Conservation (phyloP, 2,329 filamentous ascomycete species). For the Aspergillus sp. region DNA sequence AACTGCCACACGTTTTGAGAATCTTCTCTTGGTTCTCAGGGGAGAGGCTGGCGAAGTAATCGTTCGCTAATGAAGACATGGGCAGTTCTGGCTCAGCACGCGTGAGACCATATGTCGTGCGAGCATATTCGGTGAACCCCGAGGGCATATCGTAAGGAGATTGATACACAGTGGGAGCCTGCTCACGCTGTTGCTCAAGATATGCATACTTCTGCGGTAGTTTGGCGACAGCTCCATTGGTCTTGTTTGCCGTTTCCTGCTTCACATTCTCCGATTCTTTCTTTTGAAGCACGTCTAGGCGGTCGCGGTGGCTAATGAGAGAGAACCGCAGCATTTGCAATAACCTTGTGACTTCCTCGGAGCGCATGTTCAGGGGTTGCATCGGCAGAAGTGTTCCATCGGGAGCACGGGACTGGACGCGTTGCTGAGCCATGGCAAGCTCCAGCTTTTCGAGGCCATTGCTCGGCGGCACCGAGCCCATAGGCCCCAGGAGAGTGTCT, state of each 20-base stretch:
- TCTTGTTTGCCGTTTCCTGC: constrained; percentile 32
- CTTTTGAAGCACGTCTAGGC: constrained; percentile 40
- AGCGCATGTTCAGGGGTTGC: constrained; percentile 45
- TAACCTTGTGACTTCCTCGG: constrained; percentile 44
- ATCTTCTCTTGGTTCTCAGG: constrained; percentile 44
- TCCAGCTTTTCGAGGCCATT: constrained; percentile 45
- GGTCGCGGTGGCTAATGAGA: constrained; percentile 40
- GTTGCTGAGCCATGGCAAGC: constrained; percentile 46
- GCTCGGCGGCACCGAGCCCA: constrained; percentile 40
- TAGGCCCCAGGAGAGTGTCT: constrained; percentile 43
- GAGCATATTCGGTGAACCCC: constrained; percentile 43
- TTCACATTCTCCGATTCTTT: constrained; percentile 37
- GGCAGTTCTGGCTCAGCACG: constrained; percentile 35
- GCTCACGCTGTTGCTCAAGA: constrained; percentile 40
- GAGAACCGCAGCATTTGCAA: constrained; percentile 47
- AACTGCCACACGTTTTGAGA: constrained; percentile 43
- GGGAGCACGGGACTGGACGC: constrained; percentile 39
- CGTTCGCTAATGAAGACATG: constrained; percentile 42
- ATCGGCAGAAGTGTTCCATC: constrained; percentile 40
- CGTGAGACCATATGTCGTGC: constrained; percentile 38
- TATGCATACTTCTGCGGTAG: constrained; percentile 41
- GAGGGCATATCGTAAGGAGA: constrained; percentile 46
- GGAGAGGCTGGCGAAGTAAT: constrained; percentile 42
- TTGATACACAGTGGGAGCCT: constrained; percentile 41
- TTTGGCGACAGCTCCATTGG: constrained; percentile 30